Evolutionary conservation across 495 filamentous ascomycete species (phyloP).

Genomic region (Chaetomidium leptoderma): DNA sequence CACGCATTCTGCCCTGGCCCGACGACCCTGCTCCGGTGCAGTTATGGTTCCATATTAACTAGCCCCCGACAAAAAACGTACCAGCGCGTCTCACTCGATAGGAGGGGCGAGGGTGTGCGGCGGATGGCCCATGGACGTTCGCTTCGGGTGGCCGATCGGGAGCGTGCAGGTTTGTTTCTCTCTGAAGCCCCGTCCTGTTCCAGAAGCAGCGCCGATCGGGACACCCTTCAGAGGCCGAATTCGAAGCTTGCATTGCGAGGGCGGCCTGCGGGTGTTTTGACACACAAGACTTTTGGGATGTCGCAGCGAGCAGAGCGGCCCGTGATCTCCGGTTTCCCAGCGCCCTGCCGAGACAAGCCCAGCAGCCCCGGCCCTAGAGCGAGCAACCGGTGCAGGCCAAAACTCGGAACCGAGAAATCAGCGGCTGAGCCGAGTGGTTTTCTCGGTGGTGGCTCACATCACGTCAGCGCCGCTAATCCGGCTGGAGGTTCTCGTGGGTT

Average conservation of each 20-base stretch:
- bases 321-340: conserved; percentile 3
- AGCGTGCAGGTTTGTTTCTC: background rate
- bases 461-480: background rate
- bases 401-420: conserved; percentile 13
- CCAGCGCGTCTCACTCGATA: background rate
- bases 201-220: background rate
- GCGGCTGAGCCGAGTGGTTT: conserved; percentile 1
- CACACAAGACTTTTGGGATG: background rate
- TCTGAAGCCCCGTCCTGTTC: background rate
- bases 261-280: background rate
- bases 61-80: background rate
- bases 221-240: background rate
- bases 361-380: background rate
- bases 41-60: background rate
- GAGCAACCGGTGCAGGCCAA: background rate
- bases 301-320: background rate
- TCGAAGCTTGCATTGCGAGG: background rate
- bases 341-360: conserved; percentile 6
- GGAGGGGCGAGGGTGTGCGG: background rate
- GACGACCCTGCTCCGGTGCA: background rate
- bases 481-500: background rate
- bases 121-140: background rate
- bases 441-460: background rate
- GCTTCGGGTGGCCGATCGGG: background rate
- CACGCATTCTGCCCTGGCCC: background rate